phyloP scores from a whole-genome alignment of 805 yeast species.

The Sungouiozyma ichnusensis region DNA sequence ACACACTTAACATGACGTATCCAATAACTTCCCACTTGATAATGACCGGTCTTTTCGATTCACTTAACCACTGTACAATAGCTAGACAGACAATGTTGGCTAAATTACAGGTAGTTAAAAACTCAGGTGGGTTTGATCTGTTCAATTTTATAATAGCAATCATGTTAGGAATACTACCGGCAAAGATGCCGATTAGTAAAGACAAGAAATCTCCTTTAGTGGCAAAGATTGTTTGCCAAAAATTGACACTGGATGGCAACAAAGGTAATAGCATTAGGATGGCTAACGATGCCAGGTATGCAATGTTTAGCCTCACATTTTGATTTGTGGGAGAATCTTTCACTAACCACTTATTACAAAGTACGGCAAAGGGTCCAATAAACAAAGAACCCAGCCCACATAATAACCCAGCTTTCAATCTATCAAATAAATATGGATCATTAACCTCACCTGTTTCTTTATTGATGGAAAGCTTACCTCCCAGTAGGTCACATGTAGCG shows the following conservation, averaged over 20 bases:
- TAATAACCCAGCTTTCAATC: constrained; percentile 26
- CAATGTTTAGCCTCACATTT: constrained; percentile 5
- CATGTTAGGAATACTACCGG: constrained; percentile 21
- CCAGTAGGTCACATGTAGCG: constrained; percentile 25
- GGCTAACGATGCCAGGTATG: constrained; percentile 14
- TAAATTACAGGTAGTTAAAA: constrained; percentile 20
- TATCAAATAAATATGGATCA: constrained; percentile 28
- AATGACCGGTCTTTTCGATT: constrained; percentile 20
- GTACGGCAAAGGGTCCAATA: constrained; percentile 25
- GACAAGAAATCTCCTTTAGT: constrained; percentile 6
- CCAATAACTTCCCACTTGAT: constrained; percentile 28
- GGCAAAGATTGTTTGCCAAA: background rate
- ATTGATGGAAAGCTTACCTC: constrained; percentile 26
- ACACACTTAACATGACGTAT: constrained; percentile 18
- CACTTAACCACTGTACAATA: constrained; percentile 23
- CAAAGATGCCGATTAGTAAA: constrained; percentile 9
- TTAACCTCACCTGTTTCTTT: constrained; percentile 27
- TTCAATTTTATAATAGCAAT: constrained; percentile 18
- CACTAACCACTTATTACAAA: constrained; percentile 23
- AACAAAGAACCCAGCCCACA: constrained; percentile 26
- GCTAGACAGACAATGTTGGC: constrained; percentile 23
- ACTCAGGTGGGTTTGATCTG: constrained; percentile 19
- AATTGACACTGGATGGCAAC: constrained; percentile 8
- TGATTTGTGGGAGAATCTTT: constrained; percentile 2
- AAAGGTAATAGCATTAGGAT: constrained; percentile 17